Base-by-base conservation (phyloP, 306 rosid genomes). In the Heteromeles arbutifolia region DNA sequence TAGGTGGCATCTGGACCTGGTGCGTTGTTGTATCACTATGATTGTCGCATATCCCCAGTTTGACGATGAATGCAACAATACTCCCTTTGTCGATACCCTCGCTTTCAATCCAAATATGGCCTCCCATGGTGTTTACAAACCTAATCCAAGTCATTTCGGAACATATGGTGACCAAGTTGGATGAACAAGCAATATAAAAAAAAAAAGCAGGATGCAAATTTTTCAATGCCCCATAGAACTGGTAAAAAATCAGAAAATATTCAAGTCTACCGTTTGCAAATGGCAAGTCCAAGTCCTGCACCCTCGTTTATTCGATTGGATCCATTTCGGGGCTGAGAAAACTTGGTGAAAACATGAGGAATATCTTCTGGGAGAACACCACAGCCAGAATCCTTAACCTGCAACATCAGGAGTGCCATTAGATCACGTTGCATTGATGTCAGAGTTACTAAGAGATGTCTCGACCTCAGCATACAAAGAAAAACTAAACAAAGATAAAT, bases 51-150 rank as follows among this genome's bases (percentile, higher is more conserved):
- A 77, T 88, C 81, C 93, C 97, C 25, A 95, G 97, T 77, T 86
- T 92, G 67, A 92, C 86, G 4, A 95, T 80, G 75, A 96, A 87
- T 75, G 87, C 80, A 9, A 86, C 84, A 5, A 86, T 87, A 79
- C 85, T 84, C 73, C 99, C 99, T 82, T 84, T 96, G 44, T 87
- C 91, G 24, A 63, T 78, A 43, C 99, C 99, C 74, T 90, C 96
- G 7, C 99, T 95, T 79, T 92, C 97, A 6, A 92, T 85, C 97
- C 99, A 92, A 50, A 95, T 83, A 79, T 88, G 91, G 63, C 99
- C 97, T 72, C 93, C 99, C 99, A 95, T 95, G 73, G 91, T 93
- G 83, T 88, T 92, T 69, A 89, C 90, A 81, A 95, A 95, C 87
- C 99, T 95, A 85, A 83, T 72, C 70, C 78, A n/a, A 81, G 76